These are phyloP conservation scores for Ceratobasidium sp. DNA, from an alignment of 1,284 basidiomycete species.

Conservation along the genomic window DNA sequence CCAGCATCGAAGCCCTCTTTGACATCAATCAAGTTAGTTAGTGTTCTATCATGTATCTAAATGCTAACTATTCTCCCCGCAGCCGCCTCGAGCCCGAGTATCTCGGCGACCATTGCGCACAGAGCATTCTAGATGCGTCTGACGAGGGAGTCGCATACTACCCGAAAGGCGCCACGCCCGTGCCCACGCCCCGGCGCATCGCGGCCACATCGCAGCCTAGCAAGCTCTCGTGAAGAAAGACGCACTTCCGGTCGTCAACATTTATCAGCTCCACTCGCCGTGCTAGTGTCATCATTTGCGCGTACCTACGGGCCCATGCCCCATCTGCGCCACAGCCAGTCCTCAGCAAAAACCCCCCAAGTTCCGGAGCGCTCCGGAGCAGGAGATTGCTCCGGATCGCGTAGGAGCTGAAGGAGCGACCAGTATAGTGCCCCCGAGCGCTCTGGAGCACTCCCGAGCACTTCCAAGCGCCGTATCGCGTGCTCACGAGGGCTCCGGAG, in stretches of 20 bases:
- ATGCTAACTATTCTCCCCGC: not conserved
- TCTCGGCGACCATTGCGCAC: not conserved
- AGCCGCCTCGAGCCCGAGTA: too few species aligned
- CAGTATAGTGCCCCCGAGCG: too few species aligned
- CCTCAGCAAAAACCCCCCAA: too few species aligned
- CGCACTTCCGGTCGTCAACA: too few species aligned
- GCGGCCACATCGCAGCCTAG: not conserved
- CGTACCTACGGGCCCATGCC: not conserved
- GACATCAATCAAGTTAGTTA: constrained; percentile 19
- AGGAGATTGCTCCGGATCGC: too few species aligned
- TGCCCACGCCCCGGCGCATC: not conserved
- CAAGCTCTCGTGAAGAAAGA: not conserved
- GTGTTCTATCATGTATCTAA: not conserved
- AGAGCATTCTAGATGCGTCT: not conserved
- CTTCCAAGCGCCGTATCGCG: too few species aligned
- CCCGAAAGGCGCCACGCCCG: too few species aligned
- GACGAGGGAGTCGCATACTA: not conserved
- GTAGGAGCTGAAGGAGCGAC: too few species aligned
- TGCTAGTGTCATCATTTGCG: constrained; percentile 2
- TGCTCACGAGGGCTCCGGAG: too few species aligned
- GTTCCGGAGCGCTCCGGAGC: too few species aligned
- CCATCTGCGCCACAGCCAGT: not conserved
- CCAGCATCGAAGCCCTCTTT: constrained; percentile 37
- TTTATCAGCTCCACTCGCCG: constrained; percentile 2
- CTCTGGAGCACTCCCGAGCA: too few species aligned